phyloP scores from a whole-genome alignment of 2,329 filamentous ascomycete species.

The Aspergillus terreus region DNA sequence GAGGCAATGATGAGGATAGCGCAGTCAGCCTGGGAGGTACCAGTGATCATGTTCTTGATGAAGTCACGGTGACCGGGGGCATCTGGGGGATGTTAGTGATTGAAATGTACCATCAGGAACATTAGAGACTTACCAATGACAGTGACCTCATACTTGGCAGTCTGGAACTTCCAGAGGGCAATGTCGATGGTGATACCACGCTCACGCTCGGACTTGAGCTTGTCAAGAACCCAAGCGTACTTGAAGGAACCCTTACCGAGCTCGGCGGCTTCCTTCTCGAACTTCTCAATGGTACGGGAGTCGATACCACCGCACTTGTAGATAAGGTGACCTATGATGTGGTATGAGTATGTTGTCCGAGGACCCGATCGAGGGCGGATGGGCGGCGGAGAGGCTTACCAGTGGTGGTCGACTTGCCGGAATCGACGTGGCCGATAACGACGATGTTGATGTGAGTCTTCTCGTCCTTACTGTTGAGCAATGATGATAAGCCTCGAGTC shows the following conservation, averaged over 20 bases:
- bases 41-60: constrained; percentile 99
- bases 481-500: neutral
- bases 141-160: constrained; percentile 94
- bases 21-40: constrained; percentile 99
- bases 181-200: constrained; percentile 99
- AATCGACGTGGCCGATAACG: constrained; percentile 99
- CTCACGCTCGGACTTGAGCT: constrained; percentile 99
- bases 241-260: constrained; percentile 99
- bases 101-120: too few relatives aligned
- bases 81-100: constrained; percentile 52
- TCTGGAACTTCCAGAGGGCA: constrained; percentile 99
- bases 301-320: constrained; percentile 99
- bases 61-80: constrained; percentile 99
- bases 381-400: constrained; percentile 55
- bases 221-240: constrained; percentile 99
- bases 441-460: constrained; percentile 97
- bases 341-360: constrained; percentile 4
- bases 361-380: constrained; percentile 14
- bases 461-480: constrained; percentile 73
- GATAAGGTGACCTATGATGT: constrained; percentile 79
- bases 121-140: constrained; percentile 71
- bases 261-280: constrained; percentile 99
- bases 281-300: constrained; percentile 99
- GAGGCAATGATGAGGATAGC: constrained; percentile 99
- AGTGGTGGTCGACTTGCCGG: constrained; percentile 96